These are phyloP conservation scores for Aspergillus fructus DNA, from an alignment of 2,329 filamentous ascomycete genomes.

Conservation along the genomic window DNA sequence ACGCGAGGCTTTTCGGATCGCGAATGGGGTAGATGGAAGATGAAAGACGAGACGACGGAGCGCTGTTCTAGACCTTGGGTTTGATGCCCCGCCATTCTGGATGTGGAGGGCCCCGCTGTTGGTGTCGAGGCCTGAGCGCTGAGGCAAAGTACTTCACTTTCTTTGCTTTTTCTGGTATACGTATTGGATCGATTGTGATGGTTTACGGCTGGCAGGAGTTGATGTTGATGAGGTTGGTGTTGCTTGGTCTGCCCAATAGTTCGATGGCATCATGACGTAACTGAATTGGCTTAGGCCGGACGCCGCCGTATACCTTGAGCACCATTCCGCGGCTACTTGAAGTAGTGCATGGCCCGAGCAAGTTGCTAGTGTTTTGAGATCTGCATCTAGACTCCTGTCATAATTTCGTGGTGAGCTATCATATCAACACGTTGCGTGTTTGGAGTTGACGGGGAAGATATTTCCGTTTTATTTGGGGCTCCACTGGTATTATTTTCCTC, in stretches of 20 bases:
- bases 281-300: not conserved
- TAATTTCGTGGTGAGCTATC: too few species aligned
- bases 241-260: too few species aligned
- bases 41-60: slow-evolving; percentile 46
- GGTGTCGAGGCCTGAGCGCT: not conserved
- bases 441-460: too few species aligned
- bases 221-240: not conserved
- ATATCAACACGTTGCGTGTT: too few species aligned
- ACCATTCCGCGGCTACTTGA: too few species aligned
- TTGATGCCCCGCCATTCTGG: slow-evolving; percentile 9
- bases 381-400: too few species aligned
- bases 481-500: too few species aligned
- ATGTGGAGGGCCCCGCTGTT: not conserved
- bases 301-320: not conserved
- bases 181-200: not conserved
- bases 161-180: not conserved
- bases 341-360: too few species aligned
- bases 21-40: slow-evolving; percentile 33
- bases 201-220: not conserved
- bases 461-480: too few species aligned
- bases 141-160: not conserved
- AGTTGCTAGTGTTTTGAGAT: too few species aligned
- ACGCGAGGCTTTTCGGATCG: slow-evolving; percentile 43
- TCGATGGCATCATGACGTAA: not conserved
- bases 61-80: slow-evolving; percentile 24